Evolutionary conservation across 148 eudicot species (phyloP), one percentile per base, ranked within the genome.

Genomic region (Diospyros kaki): DNA sequence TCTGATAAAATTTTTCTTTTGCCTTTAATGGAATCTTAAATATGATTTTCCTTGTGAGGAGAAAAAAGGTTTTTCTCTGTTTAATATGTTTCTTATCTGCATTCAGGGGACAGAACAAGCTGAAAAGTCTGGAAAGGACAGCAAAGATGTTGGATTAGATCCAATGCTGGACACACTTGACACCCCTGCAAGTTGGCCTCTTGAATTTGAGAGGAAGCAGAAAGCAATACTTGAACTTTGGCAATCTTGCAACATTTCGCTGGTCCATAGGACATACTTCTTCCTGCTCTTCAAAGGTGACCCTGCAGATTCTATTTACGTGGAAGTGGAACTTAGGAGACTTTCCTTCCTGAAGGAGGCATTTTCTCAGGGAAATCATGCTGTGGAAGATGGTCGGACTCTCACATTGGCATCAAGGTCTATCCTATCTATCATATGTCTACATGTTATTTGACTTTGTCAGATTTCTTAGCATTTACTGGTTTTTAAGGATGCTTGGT

Each of bases 211-310:
- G 78, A 87, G 79, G 82, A 81, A 80, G 79, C 91, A 80, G 76
- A 83, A 81, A 87, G 71, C 77, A 44, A 89, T 95, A 65, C 73
- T 95, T 71, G 97, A 87, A 79, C 96, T 90, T 63, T 95, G 99
- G 99, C 85, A 89, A 74, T 75, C 79, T 70, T 95, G 99, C 85
- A 85, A 86, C 77, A 84, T 92, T 67, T 88, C 96, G 14, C 72
- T 95, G 81, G 88, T 92, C 76, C 97, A 95, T 76, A 83, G 99
- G 77, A 95, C 99, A 67, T 95, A 95, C 83, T 95, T 95, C 83
- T 83, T 92, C 86, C 84, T 95, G 79, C 89, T 95, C 14, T 88
- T 95, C 64, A 88, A 80, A 71, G 97, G 93, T 42, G 97, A 95
- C 64, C 87, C 89, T 13, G 81, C 82, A 9, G 99, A 95, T 85